Conservation (phyloP, 805 yeast genomes). For the Metschnikowia lochheadii region DNA sequence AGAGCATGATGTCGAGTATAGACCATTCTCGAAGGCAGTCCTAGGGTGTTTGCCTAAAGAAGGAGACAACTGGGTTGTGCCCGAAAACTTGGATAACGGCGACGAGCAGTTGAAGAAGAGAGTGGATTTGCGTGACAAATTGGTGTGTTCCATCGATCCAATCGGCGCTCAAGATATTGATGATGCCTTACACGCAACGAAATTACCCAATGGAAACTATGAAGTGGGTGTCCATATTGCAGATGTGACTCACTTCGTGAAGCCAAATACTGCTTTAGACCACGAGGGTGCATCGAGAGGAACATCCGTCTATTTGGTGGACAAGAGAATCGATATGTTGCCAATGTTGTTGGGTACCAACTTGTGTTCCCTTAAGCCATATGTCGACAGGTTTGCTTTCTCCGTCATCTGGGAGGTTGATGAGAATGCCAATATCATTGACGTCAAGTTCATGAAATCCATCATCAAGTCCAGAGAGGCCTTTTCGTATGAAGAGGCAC, state of each 20-base stretch:
- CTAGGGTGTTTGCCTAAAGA: constrained; percentile 88
- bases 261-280: constrained; percentile 87
- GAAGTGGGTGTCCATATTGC: constrained; percentile 99
- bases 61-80: constrained; percentile 92
- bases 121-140: constrained; percentile 79
- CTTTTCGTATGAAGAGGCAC: constrained; percentile 92
- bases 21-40: constrained; percentile 92
- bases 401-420: constrained; percentile 96
- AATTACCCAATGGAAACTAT: constrained; percentile 85
- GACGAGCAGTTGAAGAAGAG: constrained; percentile 60
- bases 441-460: constrained; percentile 77
- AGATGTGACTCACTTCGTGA: constrained; percentile 96
- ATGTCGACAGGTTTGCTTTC: constrained; percentile 93
- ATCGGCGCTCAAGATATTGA: constrained; percentile 98
- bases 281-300: constrained; percentile 97
- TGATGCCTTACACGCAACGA: constrained; percentile 89
- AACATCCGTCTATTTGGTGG: constrained; percentile 94
- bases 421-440: constrained; percentile 76
- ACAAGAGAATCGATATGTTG: constrained; percentile 97
- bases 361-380: constrained; percentile 89
- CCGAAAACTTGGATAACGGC: constrained; percentile 51
- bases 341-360: constrained; percentile 95
- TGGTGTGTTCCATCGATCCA: constrained; percentile 95
- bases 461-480: constrained; percentile 90
- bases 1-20: constrained; percentile 94